A percentile compares a stretch with the other conserved stretches of the same genome.
Conservation (phyloP, 2,329 filamentous ascomycete genomes). For the Aplosporella prunicola region DNA sequence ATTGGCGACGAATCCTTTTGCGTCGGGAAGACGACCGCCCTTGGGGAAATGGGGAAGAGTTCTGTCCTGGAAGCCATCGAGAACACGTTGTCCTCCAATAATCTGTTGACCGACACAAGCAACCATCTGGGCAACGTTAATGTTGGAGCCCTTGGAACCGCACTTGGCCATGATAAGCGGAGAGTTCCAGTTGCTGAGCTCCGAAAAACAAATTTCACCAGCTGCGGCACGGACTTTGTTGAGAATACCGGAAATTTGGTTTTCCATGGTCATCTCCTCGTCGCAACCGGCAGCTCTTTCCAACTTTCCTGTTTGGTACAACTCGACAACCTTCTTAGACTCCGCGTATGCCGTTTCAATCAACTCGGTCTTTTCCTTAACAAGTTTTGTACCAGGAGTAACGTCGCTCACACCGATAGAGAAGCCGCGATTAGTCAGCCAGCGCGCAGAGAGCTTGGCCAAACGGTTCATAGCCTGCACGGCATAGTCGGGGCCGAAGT, state of each 20-base stretch:
- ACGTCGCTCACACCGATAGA: constrained; percentile 95
- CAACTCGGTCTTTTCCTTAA: constrained; percentile 62
- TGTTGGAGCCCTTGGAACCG: constrained; percentile 90
- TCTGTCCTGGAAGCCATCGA: constrained; percentile 92
- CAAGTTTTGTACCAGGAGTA: constrained; percentile 65
- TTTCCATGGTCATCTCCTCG: constrained; percentile 86
- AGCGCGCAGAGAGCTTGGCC: constrained; percentile 80
- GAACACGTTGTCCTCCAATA: constrained; percentile 85
- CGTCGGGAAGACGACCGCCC: constrained; percentile 80
- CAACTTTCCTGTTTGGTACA: constrained; percentile 70
- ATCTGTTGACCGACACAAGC: constrained; percentile 96
- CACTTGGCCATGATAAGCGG: constrained; percentile 96
- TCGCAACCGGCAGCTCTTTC: constrained; percentile 83
- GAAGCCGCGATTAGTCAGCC: constrained; percentile 83
- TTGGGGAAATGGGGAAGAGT: constrained; percentile 94
- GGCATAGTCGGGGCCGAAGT: constrained; percentile 83
- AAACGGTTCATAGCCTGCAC: constrained; percentile 89
- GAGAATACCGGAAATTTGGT: constrained; percentile 79
- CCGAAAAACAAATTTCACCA: constrained; percentile 81
- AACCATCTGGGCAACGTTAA: constrained; percentile 99
- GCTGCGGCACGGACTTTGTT: constrained; percentile 86
- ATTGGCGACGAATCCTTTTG: constrained; percentile 93
- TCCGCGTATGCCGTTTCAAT: constrained; percentile 69
- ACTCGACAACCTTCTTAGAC: constrained; percentile 73
- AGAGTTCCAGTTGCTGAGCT: constrained; percentile 83